A percentile compares a stretch with the other conserved stretches of the same genome.
phyloP scores from a whole-genome alignment of 2,329 filamentous ascomycete genomes.

The Colletotrichum costaricense region DNA sequence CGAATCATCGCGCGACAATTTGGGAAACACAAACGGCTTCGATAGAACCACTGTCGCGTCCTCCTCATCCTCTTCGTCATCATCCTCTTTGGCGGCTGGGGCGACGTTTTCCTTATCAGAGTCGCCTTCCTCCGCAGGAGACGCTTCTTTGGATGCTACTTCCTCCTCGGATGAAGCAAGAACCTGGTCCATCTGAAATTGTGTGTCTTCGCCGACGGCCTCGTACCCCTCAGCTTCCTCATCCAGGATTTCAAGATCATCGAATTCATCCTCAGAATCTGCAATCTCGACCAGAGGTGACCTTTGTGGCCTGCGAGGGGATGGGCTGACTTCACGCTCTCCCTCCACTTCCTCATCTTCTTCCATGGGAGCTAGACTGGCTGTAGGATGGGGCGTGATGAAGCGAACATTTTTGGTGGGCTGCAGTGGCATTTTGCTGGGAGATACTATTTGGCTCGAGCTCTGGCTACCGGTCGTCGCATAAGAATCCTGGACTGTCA shows the following conservation, averaged over 20 bases:
- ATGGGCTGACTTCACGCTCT: slow-evolving; percentile 18
- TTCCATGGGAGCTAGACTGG: slow-evolving; percentile 19
- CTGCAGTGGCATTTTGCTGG: slow-evolving; percentile 39
- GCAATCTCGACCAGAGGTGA: slow-evolving; percentile 54
- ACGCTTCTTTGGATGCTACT: slow-evolving; percentile 4
- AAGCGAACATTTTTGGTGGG: slow-evolving; percentile 33
- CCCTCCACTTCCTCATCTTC: slow-evolving; percentile 15
- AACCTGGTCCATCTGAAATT: slow-evolving; percentile 33
- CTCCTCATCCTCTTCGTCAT: slow-evolving; percentile 19
- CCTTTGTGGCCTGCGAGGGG: slow-evolving; percentile 17
- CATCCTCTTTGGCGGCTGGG: slow-evolving; percentile 17
- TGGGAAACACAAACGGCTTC: slow-evolving; percentile 18
- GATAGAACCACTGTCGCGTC: slow-evolving; percentile 26
- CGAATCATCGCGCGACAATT: neutral
- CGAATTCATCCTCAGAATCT: slow-evolving; percentile 59
- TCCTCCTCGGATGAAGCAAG: slow-evolving; percentile 32
- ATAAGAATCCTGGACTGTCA: slow-evolving; percentile 60
- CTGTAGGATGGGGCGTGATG: slow-evolving; percentile 34
- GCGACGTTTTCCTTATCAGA: slow-evolving; percentile 34
- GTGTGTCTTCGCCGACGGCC: slow-evolving; percentile 34
- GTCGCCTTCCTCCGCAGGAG: slow-evolving; percentile 24
- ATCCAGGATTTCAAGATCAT: slow-evolving; percentile 31
- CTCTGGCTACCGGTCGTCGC: slow-evolving; percentile 42
- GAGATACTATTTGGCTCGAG: slow-evolving; percentile 25
- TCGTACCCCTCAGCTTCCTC: slow-evolving; percentile 36